These are phyloP conservation scores for Penicillium decumbens DNA, from an alignment of 2,329 filamentous ascomycete species.

Conservation along the genomic window DNA sequence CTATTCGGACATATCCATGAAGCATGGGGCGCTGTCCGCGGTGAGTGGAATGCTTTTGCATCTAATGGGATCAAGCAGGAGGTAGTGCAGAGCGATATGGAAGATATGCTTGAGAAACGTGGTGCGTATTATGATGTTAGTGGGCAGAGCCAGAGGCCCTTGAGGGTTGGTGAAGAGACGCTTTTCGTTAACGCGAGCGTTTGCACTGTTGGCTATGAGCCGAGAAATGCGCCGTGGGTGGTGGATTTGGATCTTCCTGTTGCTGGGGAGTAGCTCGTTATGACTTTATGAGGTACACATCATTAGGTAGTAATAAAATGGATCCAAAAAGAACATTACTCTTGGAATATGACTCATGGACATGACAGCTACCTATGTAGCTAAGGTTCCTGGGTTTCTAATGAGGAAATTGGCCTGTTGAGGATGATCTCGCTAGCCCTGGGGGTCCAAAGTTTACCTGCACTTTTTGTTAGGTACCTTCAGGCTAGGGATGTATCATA, in stretches of 20 bases:
- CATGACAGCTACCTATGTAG: no score
- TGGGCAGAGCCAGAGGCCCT: conserved; percentile 18
- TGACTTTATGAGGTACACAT: no score
- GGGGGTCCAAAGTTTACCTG: no score
- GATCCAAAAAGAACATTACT: no score
- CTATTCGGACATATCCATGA: conserved; percentile 62
- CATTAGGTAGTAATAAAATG: no score
- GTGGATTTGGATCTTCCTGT: conserved; percentile 50
- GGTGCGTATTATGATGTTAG: conserved; percentile 36
- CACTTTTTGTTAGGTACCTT: no score
- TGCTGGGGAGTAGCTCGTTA: no score
- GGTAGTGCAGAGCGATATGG: conserved; percentile 21
- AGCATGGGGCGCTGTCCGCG: conserved; percentile 46
- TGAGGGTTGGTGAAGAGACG: conserved; percentile 50
- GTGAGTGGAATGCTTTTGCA: conserved; percentile 23
- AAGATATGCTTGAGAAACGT: conserved; percentile 30
- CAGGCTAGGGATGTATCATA: no score
- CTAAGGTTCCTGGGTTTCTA: no score
- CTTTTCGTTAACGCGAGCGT: conserved; percentile 57
- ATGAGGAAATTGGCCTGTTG: no score
- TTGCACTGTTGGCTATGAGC: conserved; percentile 48
- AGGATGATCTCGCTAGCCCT: no score
- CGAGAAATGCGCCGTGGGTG: conserved; percentile 53
- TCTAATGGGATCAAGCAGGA: conserved; percentile 13
- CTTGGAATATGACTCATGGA: no score